phyloP scores from a whole-genome alignment of 23 red algal species.

The Chondrus crispus region DNA sequence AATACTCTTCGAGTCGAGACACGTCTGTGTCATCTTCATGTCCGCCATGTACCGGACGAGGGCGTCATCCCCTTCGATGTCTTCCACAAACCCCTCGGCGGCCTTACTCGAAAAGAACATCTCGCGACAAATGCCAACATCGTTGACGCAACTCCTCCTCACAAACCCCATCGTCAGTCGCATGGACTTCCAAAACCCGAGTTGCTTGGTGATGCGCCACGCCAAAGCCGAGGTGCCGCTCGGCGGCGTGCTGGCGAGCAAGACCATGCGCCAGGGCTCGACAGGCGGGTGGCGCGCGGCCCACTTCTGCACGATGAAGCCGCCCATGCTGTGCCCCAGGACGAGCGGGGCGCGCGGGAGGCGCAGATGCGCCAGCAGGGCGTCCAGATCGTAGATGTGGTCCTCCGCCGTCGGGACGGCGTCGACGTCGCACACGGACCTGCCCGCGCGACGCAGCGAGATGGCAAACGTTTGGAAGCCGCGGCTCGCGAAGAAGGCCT shows the following conservation, averaged over 20 bases:
- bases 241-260: constrained; percentile 48
- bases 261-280: background rate
- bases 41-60: constrained; percentile 4
- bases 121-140: constrained; percentile 33
- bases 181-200: constrained; percentile 15
- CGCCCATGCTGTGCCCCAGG: constrained; percentile 44
- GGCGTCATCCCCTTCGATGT: constrained; percentile 35
- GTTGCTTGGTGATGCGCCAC: background rate
- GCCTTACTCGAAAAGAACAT: constrained; percentile 46
- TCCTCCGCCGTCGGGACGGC: background rate
- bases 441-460: constrained; percentile 20
- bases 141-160: background rate
- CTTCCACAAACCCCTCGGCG: background rate
- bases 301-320: constrained; percentile 47
- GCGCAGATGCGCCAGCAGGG: background rate
- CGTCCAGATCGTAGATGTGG: constrained; percentile 29
- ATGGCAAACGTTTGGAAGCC: constrained; percentile 29
- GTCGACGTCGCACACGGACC: background rate
- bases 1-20: background rate
- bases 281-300: background rate
- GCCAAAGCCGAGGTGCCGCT: constrained; percentile 20
- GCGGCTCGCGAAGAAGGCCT: constrained; percentile 30
- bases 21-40: background rate
- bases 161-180: constrained; percentile 32
- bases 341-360: background rate